These are phyloP conservation scores for Prillingera fragicola DNA, from an alignment of 1,284 basidiomycete species.

Conservation along the genomic window DNA sequence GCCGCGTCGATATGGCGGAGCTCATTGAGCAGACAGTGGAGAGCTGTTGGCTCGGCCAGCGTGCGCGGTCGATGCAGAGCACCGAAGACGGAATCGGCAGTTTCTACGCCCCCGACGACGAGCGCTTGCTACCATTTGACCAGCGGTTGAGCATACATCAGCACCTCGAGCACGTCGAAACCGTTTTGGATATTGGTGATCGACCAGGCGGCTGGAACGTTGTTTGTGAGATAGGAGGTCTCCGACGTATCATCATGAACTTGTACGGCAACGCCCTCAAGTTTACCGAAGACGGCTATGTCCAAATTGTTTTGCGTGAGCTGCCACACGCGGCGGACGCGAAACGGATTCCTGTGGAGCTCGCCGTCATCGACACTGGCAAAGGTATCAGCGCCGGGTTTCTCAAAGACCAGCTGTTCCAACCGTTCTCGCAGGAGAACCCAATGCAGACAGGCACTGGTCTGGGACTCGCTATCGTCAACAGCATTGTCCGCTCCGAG, in stretches of 20 bases:
- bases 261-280: slow-evolving; percentile 91
- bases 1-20: slow-evolving; percentile 73
- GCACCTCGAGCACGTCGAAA: slow-evolving; percentile 54
- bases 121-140: slow-evolving; percentile 51
- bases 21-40: slow-evolving; percentile 93
- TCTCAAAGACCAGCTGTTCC: slow-evolving; percentile 89
- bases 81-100: slow-evolving; percentile 59
- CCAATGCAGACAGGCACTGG: slow-evolving; percentile 79
- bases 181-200: slow-evolving; percentile 68
- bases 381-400: slow-evolving; percentile 88
- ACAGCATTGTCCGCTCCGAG: slow-evolving; percentile 73
- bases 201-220: slow-evolving; percentile 72
- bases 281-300: slow-evolving; percentile 83
- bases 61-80: slow-evolving; percentile 66
- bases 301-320: slow-evolving; percentile 78
- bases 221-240: slow-evolving; percentile 85
- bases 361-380: slow-evolving; percentile 83
- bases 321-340: slow-evolving; percentile 56
- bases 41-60: slow-evolving; percentile 89
- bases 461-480: slow-evolving; percentile 93
- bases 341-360: slow-evolving; percentile 68
- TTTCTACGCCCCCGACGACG: slow-evolving; percentile 69
- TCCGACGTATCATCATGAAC: slow-evolving; percentile 90
- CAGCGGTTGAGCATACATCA: slow-evolving; percentile 38
- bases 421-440: slow-evolving; percentile 81